A percentile compares a stretch with the other conserved stretches of the same genome.
phyloP scores from a whole-genome alignment of 2,329 filamentous ascomycete species.

The Botrytis pseudocinerea region DNA sequence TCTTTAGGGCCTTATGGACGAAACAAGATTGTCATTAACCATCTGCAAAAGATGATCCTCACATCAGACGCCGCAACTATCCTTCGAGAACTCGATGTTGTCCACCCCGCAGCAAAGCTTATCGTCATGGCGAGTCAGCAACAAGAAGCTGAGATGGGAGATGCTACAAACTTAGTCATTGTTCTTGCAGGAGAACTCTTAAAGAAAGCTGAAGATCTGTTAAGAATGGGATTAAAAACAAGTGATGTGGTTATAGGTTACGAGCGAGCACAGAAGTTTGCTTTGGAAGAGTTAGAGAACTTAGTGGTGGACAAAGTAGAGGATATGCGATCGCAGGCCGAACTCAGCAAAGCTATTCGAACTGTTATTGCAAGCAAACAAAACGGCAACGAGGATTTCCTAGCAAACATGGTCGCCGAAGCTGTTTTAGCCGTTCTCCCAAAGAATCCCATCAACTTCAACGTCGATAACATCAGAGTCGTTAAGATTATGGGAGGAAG shows the following conservation, averaged over 20 bases:
- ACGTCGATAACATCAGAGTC: constrained; percentile 97
- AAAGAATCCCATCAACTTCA: constrained; percentile 95
- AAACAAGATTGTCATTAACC: constrained; percentile 99
- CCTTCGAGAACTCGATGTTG: constrained; percentile 93
- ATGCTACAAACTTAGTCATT: constrained; percentile 97
- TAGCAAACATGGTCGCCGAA: constrained; percentile 85
- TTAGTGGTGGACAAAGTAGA: constrained; percentile 88
- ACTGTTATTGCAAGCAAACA: constrained; percentile 98
- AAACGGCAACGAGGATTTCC: constrained; percentile 85
- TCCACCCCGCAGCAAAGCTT: constrained; percentile 96
- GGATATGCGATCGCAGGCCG: constrained; percentile 75
- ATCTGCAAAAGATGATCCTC: constrained; percentile 98
- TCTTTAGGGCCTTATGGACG: constrained; percentile 95
- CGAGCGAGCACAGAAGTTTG: constrained; percentile 89
- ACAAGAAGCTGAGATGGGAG: constrained; percentile 98
- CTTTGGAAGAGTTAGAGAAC: constrained; percentile 81
- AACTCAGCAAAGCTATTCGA: constrained; percentile 91
- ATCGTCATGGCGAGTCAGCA: constrained; percentile 99
- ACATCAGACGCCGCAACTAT: constrained; percentile 98
- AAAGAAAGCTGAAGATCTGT: constrained; percentile 93
- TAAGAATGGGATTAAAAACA: constrained; percentile 97
- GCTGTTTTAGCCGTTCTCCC: constrained; percentile 83
- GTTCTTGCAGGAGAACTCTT: constrained; percentile 91
- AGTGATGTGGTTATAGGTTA: constrained; percentile 95
- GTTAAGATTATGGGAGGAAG: constrained; percentile 99